Evolutionary conservation across 2,329 filamentous ascomycete genomes (phyloP), one percentile per base, ranked within the genome.

Genomic region (Curvularia hawaiiensis): DNA sequence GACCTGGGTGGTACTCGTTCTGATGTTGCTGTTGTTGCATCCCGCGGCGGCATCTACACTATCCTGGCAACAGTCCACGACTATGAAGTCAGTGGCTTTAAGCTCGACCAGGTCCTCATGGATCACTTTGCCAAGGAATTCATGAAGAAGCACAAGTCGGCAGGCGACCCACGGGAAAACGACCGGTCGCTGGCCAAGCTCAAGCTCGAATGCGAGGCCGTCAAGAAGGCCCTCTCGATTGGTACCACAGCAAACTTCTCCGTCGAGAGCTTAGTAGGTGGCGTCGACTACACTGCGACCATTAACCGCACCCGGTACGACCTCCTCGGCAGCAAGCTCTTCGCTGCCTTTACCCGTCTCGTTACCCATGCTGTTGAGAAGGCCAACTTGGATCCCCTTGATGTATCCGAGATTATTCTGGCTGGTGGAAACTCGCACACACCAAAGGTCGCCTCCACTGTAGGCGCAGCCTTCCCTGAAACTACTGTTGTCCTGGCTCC

Each of bases 71-170:
- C 94, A 12, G 87, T 90, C 30, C 95, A 98, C 81, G 95, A 99
- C 82, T 97, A 96, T 79, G 93, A 98, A 74, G 90, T 94, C 67
- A 88, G 91, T 55, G 95, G 95, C 72, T 84, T 87, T 35, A 88
- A 92, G 65, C 84, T 99, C 56, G 95, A 99, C 81, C 86, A 95
- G 76, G 90, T 94, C 49, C 84, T 99, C 58, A 90, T 97, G 76
- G 94, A 99, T 76, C 89, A 97, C 83, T 97, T 98, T 69, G 90
- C 94, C 69, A 99, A 99, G 84, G 95, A 99, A 79, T 99, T 99
- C 81, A 85, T 95, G 74, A 98, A 99, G 86, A 97, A 96, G 85
- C 87, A 98, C 85, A 89, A 88, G 81, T 86, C 86, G 3, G 74
- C 62, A 2, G 70, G 66, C 56, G 95, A 98, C 78, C 95, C 95